A percentile compares a stretch with the other conserved stretches of the same genome.
phyloP scores from a whole-genome alignment of 352 stramenopile species.

The Phytophthora sp. region DNA sequence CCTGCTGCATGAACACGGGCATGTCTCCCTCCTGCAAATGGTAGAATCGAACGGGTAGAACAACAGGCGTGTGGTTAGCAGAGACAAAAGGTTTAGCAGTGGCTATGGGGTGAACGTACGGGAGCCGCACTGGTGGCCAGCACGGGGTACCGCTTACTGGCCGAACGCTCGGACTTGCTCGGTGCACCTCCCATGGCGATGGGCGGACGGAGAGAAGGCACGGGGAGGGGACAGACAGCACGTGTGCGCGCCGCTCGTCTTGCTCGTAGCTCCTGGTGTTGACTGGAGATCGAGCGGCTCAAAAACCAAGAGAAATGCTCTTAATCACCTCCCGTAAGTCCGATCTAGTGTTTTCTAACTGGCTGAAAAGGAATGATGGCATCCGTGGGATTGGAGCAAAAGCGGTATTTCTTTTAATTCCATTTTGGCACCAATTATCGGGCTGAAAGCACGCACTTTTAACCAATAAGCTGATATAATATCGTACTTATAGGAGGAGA shows the following conservation, averaged over 20 bases:
- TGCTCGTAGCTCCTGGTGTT: constrained; percentile 25
- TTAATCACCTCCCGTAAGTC: too few relatives aligned
- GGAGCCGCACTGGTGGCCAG: constrained; percentile 68
- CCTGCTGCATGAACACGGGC: constrained; percentile 84
- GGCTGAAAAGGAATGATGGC: too few relatives aligned
- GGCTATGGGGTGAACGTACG: constrained; percentile 57
- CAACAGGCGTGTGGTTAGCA: background rate
- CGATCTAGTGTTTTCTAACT: too few relatives aligned
- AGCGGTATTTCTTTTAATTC: too few relatives aligned
- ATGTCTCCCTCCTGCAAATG: constrained; percentile 44
- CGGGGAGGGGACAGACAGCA: constrained; percentile 24
- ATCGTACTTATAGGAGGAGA: constrained; percentile 24
- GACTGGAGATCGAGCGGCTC: constrained; percentile 43
- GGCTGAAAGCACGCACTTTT: background rate
- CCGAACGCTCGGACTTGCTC: constrained; percentile 38
- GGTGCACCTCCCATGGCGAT: constrained; percentile 58
- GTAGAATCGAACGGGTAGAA: constrained; percentile 15
- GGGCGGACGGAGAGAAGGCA: constrained; percentile 13
- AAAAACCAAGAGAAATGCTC: constrained; percentile 19
- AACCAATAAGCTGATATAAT: background rate
- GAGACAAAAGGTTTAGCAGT: background rate
- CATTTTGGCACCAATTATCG: constrained; percentile 23
- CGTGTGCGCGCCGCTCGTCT: constrained; percentile 22
- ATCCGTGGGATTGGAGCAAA: too few relatives aligned
- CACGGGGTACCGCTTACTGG: constrained; percentile 53